Evolutionary conservation across 2,329 filamentous ascomycete genomes (phyloP).

Genomic region (Geosmithia morbida): DNA sequence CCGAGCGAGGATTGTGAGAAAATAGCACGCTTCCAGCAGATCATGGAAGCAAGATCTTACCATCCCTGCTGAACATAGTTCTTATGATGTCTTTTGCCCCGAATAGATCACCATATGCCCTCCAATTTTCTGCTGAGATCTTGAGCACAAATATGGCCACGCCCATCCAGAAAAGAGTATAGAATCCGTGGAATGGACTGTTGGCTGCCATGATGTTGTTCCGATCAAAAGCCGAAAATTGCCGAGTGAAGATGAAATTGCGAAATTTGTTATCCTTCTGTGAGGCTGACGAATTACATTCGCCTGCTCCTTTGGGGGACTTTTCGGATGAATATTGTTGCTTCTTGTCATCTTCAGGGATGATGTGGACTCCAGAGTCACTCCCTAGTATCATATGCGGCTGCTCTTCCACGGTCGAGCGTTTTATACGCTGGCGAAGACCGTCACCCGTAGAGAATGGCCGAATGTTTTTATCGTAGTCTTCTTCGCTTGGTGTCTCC

Average conservation of each 20-base stretch:
- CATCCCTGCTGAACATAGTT: slow-evolving; percentile 44
- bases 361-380: slow-evolving; percentile 11
- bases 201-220: slow-evolving; percentile 50
- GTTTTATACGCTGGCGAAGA: slow-evolving; percentile 4
- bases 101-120: slow-evolving; percentile 50
- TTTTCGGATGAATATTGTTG: slow-evolving; percentile 9
- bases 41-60: slow-evolving; percentile 12
- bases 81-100: slow-evolving; percentile 59
- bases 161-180: slow-evolving; percentile 63
- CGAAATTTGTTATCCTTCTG: slow-evolving; percentile 16
- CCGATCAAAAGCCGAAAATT: slow-evolving; percentile 62
- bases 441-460: slow-evolving; percentile 9
- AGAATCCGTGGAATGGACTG: slow-evolving; percentile 67
- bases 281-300: slow-evolving; percentile 5
- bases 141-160: slow-evolving; percentile 52
- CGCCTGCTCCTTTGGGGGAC: slow-evolving; percentile 9
- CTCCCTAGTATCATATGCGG: slow-evolving; percentile 7
- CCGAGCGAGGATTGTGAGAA: neutral
- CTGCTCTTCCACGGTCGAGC: neutral
- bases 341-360: slow-evolving; percentile 13
- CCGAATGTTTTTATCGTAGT: slow-evolving; percentile 24
- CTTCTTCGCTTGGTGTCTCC: slow-evolving; percentile 29
- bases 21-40: neutral
- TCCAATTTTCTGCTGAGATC: slow-evolving; percentile 55
- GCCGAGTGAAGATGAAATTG: slow-evolving; percentile 53